A percentile compares a stretch with the other conserved stretches of the same genome.
Evolutionary conservation across 2,329 filamentous ascomycete species (phyloP).

Genomic region (Plectosphaerella sp.): DNA sequence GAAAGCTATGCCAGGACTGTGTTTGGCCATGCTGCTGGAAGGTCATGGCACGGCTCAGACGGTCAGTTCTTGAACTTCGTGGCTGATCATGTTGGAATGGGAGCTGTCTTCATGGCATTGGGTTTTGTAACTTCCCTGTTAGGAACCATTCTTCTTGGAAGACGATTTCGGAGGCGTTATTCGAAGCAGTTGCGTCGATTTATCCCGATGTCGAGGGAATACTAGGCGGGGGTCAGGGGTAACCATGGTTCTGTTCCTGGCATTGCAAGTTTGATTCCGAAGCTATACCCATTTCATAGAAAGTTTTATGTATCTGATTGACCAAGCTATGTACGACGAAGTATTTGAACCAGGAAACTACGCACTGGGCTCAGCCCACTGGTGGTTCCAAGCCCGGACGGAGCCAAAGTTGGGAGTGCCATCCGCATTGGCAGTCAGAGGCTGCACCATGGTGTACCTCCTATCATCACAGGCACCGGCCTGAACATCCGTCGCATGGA

Average conservation of each 20-base stretch:
- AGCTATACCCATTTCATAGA: no score
- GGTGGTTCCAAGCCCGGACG: conserved; percentile 12
- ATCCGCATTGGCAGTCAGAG: conserved; percentile 43
- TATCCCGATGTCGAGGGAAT: no score
- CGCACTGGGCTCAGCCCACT: conserved; percentile 16
- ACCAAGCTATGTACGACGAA: no score
- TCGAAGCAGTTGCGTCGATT: no score
- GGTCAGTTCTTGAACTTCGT: conserved; percentile 15
- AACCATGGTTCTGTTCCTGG: no score
- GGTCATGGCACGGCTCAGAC: conserved; percentile 18
- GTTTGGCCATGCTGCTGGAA: conserved; percentile 14
- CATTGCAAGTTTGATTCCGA: no score
- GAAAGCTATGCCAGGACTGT: conserved; percentile 6
- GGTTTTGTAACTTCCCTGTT: no score
- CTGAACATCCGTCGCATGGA: conserved; percentile 46
- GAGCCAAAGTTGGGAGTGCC: conserved; percentile 48
- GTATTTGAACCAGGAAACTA: no score
- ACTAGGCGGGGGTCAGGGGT: no score
- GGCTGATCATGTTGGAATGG: conserved; percentile 8
- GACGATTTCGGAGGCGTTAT: no score
- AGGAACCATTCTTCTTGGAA: no score
- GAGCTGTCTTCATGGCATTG: background rate
- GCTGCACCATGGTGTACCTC: conserved; percentile 49
- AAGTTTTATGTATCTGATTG: no score
- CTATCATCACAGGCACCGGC: conserved; percentile 47